Conservation (phyloP, 2,329 filamentous ascomycete species). For the Fusarium cicatricum region DNA sequence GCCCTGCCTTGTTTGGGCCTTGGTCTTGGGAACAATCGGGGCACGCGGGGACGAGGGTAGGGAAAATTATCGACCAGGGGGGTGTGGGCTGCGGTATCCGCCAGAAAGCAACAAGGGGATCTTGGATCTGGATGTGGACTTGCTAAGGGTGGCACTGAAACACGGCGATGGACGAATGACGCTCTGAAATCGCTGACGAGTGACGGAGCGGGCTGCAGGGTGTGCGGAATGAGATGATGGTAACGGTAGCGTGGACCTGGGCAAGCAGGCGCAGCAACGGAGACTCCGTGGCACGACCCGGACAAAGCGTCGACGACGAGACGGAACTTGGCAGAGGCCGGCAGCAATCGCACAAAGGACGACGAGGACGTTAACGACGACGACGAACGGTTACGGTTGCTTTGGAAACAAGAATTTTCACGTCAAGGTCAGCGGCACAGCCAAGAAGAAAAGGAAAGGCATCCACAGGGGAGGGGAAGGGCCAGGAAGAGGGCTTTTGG, state of each 20-base stretch:
- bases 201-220: constrained; percentile 41
- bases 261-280: constrained; percentile 37
- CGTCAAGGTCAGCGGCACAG: constrained; percentile 11
- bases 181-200: constrained; percentile 34
- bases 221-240: constrained; percentile 39
- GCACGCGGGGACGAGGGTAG: constrained; percentile 45
- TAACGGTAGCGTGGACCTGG: constrained; percentile 38
- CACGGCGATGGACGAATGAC: constrained; percentile 43
- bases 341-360: constrained; percentile 30
- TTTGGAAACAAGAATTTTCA: constrained; percentile 19
- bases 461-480: constrained; percentile 19
- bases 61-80: constrained; percentile 45
- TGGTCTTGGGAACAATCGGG: constrained; percentile 45
- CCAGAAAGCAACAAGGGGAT: constrained; percentile 44
- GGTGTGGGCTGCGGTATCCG: constrained; percentile 43
- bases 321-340: constrained; percentile 6
- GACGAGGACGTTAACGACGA: constrained; percentile 16
- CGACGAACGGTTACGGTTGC: constrained; percentile 14
- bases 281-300: constrained; percentile 32
- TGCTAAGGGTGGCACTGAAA: constrained; percentile 44
- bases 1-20: constrained; percentile 46
- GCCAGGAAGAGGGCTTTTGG: constrained; percentile 31
- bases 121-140: constrained; percentile 42
- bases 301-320: constrained; percentile 32
- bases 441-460: constrained; percentile 14